Base-by-base conservation (phyloP, 2,329 filamentous ascomycete genomes). In the Nigrospora osmanthi region DNA sequence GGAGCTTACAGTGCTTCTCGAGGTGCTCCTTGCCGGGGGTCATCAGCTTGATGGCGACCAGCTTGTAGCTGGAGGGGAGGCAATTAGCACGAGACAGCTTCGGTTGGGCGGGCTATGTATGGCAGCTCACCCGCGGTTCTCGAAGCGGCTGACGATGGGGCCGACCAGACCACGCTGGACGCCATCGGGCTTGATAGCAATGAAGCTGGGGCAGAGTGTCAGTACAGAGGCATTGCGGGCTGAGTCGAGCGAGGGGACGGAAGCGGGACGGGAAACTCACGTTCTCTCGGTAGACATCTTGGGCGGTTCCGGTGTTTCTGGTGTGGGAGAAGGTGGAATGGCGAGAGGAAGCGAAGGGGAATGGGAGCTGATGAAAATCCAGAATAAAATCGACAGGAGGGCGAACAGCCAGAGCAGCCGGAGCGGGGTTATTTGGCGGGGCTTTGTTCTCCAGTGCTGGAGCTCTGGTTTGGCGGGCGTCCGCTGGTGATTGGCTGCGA, bases 171-270 rank as follows among this genome's bases (percentile, higher is more conserved):
- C 93, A 76, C 93, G 91, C 90, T 96, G 93, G 76, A 97, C 93
- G 72, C 93, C 93, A 76, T 97, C 93, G 62, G 91, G 93, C 89
- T 98, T 98, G 83, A 98, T 89, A 69, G 93, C 93, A 81, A 97
- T 97, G 87, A 97, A 97, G 78, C 91, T 97, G 64, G 11, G n/a
- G 13, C 23, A n/a, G 13, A 5, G 14, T 58, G 38, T 40, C 58
- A 47, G 49, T 44, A 49, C 42, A 48, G 47, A 49, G 57, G 52
- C 46, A 51, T 43, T 39, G 35, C 42, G 35, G 43, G 43, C n/a
- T n/a, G n/a, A 30, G 49, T 34, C 49, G 38, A 49, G 38, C 48
- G 14, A 34, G 32, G 38, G n/a, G n/a, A n/a, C n/a, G n/a, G n/a
- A n/a, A n/a, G n/a, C n/a, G n/a, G n/a, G 14, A 44, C 12, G 16